Percentiles rank a stretch among this genome's conserved stretches.
phyloP scores from a whole-genome alignment of 805 yeast genomes.

The Metschnikowia chrysomelidarum region DNA sequence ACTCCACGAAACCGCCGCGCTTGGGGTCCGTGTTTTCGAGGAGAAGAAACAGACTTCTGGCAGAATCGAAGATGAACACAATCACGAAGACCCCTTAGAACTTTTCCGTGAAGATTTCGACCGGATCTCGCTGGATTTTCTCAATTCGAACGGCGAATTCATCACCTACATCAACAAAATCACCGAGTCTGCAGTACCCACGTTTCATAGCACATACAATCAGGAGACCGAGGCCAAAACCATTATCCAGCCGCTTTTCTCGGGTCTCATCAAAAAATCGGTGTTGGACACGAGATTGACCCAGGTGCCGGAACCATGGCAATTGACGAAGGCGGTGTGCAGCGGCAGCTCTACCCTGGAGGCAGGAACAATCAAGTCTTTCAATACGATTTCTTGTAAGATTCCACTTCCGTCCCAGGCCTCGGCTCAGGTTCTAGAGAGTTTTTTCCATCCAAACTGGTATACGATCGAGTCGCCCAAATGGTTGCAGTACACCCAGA shows the following conservation, averaged over 20 bases:
- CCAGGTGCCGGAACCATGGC: slow-evolving; percentile 63
- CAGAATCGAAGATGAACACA: slow-evolving; percentile 12
- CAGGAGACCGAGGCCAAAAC: slow-evolving; percentile 43
- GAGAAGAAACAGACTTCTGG: slow-evolving; percentile 12
- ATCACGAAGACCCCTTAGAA: slow-evolving; percentile 26
- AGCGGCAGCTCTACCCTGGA: slow-evolving; percentile 21
- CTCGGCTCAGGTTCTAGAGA: slow-evolving; percentile 36
- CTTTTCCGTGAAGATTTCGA: slow-evolving; percentile 57
- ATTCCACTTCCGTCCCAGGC: slow-evolving; percentile 34
- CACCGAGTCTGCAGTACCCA: slow-evolving; percentile 28
- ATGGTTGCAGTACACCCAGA: slow-evolving; percentile 37
- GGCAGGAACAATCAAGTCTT: slow-evolving; percentile 27
- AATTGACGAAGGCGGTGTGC: slow-evolving; percentile 56
- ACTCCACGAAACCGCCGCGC: slow-evolving; percentile 55
- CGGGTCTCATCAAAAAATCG: slow-evolving; percentile 70
- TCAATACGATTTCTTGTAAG: slow-evolving; percentile 31
- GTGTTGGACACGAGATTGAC: slow-evolving; percentile 72
- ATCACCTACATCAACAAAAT: slow-evolving; percentile 32
- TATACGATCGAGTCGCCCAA: slow-evolving; percentile 42
- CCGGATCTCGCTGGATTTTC: slow-evolving; percentile 53
- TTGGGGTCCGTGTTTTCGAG: slow-evolving; percentile 28
- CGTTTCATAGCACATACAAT: slow-evolving; percentile 27
- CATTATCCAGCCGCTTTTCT: slow-evolving; percentile 73
- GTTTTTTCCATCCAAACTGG: slow-evolving; percentile 46
- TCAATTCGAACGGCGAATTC: slow-evolving; percentile 61